Conservation (phyloP, 257 asterid genomes). For the Leonotis leonurus region DNA sequence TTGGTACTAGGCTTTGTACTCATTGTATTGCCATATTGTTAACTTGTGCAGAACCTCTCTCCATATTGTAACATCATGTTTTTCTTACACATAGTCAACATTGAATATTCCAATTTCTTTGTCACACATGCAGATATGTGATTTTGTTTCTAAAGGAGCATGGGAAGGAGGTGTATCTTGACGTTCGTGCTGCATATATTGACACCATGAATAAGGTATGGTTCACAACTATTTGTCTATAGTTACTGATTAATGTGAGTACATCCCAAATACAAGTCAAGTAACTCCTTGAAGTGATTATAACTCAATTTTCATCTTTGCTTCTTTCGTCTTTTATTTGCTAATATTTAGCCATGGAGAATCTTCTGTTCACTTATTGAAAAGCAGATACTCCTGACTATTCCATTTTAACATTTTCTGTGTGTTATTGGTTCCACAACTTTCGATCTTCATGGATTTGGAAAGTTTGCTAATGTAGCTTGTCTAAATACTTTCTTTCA, state of each 20-base stretch:
- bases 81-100: background rate
- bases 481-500: too few species aligned
- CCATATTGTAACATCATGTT: slow-evolving; percentile 8
- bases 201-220: slow-evolving; percentile 97
- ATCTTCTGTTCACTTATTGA: background rate
- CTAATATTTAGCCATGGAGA: background rate
- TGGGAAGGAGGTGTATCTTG: slow-evolving; percentile 81
- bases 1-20: background rate
- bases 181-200: slow-evolving; percentile 90
- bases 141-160: slow-evolving; percentile 87
- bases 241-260: slow-evolving; percentile 18
- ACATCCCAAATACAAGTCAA: background rate
- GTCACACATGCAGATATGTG: slow-evolving; percentile 54
- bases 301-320: slow-evolving; percentile 16
- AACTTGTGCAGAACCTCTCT: background rate
- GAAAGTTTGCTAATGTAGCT: too few species aligned
- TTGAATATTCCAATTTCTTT: slow-evolving; percentile 3
- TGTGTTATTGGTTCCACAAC: too few species aligned
- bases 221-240: background rate
- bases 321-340: slow-evolving; percentile 1
- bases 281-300: slow-evolving; percentile 11
- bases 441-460: too few species aligned
- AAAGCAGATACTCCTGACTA: background rate
- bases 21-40: background rate
- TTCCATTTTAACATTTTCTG: too few species aligned